Evolutionary conservation across 106 monocot genomes (phyloP).

Genomic region (Dioscorea alata): DNA sequence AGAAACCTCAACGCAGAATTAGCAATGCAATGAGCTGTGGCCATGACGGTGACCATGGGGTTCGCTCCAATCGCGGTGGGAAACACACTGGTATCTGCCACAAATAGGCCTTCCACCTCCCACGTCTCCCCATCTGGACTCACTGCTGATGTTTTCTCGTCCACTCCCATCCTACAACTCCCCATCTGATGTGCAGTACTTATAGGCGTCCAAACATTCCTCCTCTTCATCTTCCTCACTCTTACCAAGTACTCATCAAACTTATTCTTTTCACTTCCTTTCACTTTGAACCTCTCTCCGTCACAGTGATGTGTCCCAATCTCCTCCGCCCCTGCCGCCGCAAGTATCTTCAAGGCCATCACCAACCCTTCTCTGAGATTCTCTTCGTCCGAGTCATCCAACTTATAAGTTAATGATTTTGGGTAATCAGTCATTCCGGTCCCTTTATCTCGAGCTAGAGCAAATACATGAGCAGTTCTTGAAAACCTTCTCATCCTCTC

Average conservation of each 20-base stretch:
- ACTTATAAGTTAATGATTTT: constrained; percentile 23
- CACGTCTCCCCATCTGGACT: constrained; percentile 44
- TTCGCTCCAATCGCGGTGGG: constrained; percentile 76
- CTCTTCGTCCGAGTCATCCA: constrained; percentile 29
- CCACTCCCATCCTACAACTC: constrained; percentile 64
- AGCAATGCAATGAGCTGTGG: constrained; percentile 65
- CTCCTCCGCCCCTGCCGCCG: constrained; percentile 74
- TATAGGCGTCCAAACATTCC: constrained; percentile 19
- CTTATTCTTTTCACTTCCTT: constrained; percentile 18
- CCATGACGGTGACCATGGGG: constrained; percentile 77
- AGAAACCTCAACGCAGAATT: constrained; percentile 24
- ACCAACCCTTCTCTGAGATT: constrained; percentile 33
- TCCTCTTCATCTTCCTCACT: constrained; percentile 15
- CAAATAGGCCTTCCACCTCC: constrained; percentile 67
- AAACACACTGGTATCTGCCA: constrained; percentile 53
- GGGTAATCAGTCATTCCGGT: constrained; percentile 15
- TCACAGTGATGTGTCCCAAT: constrained; percentile 50
- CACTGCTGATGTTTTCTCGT: constrained; percentile 22
- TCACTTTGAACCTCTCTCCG: constrained; percentile 30
- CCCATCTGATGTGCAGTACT: constrained; percentile 88
- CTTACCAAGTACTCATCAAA: constrained; percentile 33
- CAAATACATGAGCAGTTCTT: constrained; percentile 51
- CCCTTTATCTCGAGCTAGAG: constrained; percentile 46
- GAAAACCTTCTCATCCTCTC: constrained; percentile 45
- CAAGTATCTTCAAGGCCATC: constrained; percentile 46